Percentiles rank a stretch among this genome's conserved stretches.
phyloP scores from a whole-genome alignment of 1,284 basidiomycete genomes.

The Ganoderma meredithae region DNA sequence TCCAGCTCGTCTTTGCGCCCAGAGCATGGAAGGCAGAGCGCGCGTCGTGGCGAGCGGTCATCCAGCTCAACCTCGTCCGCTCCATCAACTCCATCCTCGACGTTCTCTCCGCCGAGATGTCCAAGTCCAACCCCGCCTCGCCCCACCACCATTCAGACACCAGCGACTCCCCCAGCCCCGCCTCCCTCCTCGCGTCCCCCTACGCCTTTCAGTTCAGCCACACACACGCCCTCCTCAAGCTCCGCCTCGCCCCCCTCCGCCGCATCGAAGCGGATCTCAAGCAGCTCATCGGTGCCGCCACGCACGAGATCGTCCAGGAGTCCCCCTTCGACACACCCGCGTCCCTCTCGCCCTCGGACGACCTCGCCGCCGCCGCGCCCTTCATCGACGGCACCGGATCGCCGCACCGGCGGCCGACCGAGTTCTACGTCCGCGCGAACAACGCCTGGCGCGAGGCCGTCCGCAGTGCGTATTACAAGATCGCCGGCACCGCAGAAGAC shows the following conservation, averaged over 20 bases:
- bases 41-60: constrained; percentile 66
- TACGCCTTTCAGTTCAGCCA: constrained; percentile 45
- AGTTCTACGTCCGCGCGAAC: constrained; percentile 43
- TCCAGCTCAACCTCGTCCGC: constrained; percentile 72
- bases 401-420: constrained; percentile 20
- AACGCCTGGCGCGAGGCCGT: constrained; percentile 39
- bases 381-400: constrained; percentile 20
- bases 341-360: constrained; percentile 20
- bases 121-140: constrained; percentile 31
- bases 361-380: constrained; percentile 33
- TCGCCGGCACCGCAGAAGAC: constrained; percentile 9
- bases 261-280: constrained; percentile 64
- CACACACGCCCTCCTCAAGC: constrained; percentile 54
- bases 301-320: constrained; percentile 47
- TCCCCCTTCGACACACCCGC: constrained; percentile 18
- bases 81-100: constrained; percentile 65
- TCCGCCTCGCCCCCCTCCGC: constrained; percentile 60
- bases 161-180: constrained; percentile 12
- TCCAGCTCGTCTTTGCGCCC: constrained; percentile 59
- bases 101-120: constrained; percentile 52
- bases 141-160: constrained; percentile 23
- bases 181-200: constrained; percentile 8
- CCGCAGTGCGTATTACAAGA: constrained; percentile 22
- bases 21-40: constrained; percentile 63
- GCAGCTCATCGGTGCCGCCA: constrained; percentile 54